Evolutionary conservation across 192 early-diverging fungal species (phyloP).

Genomic region (Paraglomus brasilianum): DNA sequence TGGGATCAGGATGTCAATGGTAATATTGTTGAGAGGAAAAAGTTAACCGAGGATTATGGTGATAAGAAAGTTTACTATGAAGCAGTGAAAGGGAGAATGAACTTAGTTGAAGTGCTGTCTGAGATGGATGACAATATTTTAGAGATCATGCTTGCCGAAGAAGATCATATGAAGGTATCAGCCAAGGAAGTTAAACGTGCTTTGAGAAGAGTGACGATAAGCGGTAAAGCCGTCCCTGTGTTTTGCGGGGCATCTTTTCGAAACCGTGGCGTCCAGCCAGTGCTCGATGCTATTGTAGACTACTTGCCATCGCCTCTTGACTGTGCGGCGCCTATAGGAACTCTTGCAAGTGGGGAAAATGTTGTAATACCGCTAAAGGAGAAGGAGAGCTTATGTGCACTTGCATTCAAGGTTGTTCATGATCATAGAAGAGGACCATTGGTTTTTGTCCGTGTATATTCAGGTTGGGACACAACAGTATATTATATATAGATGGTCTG

Average conservation of each 20-base stretch:
- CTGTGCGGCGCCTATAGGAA: constrained; percentile 57
- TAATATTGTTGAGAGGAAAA: constrained; percentile 34
- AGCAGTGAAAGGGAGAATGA: constrained; percentile 57
- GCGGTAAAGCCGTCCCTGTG: constrained; percentile 74
- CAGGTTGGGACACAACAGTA: constrained; percentile 47
- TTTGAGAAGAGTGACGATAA: constrained; percentile 69
- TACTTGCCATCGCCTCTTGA: constrained; percentile 85
- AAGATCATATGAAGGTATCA: constrained; percentile 70
- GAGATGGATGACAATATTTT: constrained; percentile 83
- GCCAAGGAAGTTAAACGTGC: constrained; percentile 60
- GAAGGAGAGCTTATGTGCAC: constrained; percentile 68
- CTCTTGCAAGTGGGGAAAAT: constrained; percentile 43
- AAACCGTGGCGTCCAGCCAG: constrained; percentile 90
- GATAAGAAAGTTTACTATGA: constrained; percentile 43
- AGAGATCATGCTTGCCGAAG: constrained; percentile 80
- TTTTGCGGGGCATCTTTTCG: constrained; percentile 84
- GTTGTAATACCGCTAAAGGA: constrained; percentile 46
- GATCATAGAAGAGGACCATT: constrained; percentile 84
- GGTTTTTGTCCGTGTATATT: constrained; percentile 90
- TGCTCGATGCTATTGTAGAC: constrained; percentile 84
- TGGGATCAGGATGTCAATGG: constrained; percentile 59
- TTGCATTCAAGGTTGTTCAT: constrained; percentile 93
- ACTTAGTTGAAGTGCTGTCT: constrained; percentile 78
- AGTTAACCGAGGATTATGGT: constrained; percentile 34
- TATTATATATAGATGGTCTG: constrained; percentile 26